Percentiles rank a stretch among this genome's conserved stretches.
Evolutionary conservation across 2,329 filamentous ascomycete species (phyloP).

Genomic region (Sporothrix pallida): DNA sequence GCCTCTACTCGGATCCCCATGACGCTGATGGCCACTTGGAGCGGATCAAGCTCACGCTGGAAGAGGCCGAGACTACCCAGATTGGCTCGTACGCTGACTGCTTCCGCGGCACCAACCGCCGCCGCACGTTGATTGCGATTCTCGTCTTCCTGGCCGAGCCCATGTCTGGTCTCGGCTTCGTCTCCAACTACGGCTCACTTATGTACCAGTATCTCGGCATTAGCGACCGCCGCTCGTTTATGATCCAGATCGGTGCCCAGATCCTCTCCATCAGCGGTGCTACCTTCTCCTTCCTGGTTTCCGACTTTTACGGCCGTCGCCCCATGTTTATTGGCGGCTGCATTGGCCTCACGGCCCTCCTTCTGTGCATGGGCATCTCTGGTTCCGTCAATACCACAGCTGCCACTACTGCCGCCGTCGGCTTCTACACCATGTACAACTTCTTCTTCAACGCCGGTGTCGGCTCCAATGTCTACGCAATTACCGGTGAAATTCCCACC

Average conservation of each 20-base stretch:
- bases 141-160: slow-evolving; percentile 54
- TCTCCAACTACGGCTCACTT: slow-evolving; percentile 25
- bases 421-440: slow-evolving; percentile 40
- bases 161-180: slow-evolving; percentile 31
- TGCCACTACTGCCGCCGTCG: slow-evolving; percentile 39
- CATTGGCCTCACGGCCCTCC: slow-evolving; percentile 43
- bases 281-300: slow-evolving; percentile 40
- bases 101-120: slow-evolving; percentile 45
- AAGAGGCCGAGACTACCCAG: slow-evolving; percentile 54
- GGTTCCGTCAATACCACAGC: slow-evolving; percentile 37
- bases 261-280: slow-evolving; percentile 49
- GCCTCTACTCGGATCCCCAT: slow-evolving; percentile 24
- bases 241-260: slow-evolving; percentile 46
- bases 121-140: slow-evolving; percentile 51
- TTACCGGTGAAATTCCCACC: slow-evolving; percentile 40
- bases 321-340: slow-evolving; percentile 29
- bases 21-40: slow-evolving; percentile 32
- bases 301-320: slow-evolving; percentile 30
- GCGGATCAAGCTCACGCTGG: slow-evolving; percentile 63
- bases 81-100: slow-evolving; percentile 44
- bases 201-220: slow-evolving; percentile 33
- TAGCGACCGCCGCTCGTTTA: slow-evolving; percentile 42
- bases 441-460: slow-evolving; percentile 41
- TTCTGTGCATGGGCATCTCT: slow-evolving; percentile 40
- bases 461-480: slow-evolving; percentile 39